Conservation (phyloP, 768 basidiomycete species). For the Termitomyces sp. region DNA sequence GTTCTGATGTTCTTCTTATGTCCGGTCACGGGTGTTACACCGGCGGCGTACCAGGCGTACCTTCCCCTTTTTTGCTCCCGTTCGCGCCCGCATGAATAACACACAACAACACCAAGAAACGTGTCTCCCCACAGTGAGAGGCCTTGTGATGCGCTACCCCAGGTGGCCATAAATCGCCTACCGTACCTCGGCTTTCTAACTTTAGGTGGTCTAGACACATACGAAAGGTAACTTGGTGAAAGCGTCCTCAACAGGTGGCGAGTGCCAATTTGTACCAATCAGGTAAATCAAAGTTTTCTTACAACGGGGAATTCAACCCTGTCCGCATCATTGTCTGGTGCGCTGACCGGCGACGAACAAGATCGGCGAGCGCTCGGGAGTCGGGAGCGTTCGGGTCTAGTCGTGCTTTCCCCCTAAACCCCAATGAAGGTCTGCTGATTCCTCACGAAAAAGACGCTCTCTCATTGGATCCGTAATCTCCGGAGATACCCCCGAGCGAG, state of each 20-base stretch:
- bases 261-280: too few species aligned
- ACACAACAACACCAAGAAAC: slow-evolving; percentile 2
- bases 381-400: too few species aligned
- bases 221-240: neutral
- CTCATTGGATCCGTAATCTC: neutral
- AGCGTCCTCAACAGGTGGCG: too few species aligned
- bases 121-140: slow-evolving; percentile 1
- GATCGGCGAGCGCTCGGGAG: neutral
- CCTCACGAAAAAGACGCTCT: neutral
- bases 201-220: neutral
- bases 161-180: neutral
- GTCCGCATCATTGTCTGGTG: neutral
- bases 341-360: neutral
- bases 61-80: neutral
- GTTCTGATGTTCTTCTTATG: slow-evolving; percentile 2
- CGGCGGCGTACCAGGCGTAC: too few species aligned
- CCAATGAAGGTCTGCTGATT: neutral
- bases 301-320: too few species aligned
- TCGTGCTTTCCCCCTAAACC: neutral
- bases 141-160: slow-evolving; percentile 10
- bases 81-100: neutral
- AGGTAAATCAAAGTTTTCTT: too few species aligned
- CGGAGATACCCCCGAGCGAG: neutral
- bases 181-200: neutral
- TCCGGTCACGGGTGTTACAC: too few species aligned